Conservation (phyloP, 2,329 filamentous ascomycete species). For the Aureobasidium sp. region DNA sequence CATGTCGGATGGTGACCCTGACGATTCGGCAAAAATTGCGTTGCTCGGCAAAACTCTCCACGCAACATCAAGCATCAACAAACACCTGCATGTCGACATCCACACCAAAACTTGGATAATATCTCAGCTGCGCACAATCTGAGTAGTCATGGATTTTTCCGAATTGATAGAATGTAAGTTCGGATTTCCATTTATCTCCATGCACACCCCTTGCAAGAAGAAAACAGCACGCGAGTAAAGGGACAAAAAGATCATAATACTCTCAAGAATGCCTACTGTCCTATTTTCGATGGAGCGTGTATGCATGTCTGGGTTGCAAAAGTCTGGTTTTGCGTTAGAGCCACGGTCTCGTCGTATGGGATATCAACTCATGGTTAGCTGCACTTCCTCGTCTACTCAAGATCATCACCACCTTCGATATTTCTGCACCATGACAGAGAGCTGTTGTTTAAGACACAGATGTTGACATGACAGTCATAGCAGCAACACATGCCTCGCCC, state of each 20-base stretch:
- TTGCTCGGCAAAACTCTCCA: background rate
- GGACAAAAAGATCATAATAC: background rate
- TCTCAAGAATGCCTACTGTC: fast-evolving
- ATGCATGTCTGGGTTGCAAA: background rate
- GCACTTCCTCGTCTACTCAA: background rate
- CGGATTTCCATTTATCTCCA: background rate
- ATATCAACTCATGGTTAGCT: background rate
- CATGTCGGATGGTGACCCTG: background rate
- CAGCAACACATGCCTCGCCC: conserved; percentile 23
- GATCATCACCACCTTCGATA: background rate
- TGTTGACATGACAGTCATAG: conserved; percentile 6
- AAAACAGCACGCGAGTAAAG: background rate
- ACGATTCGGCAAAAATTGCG: background rate
- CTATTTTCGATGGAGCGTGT: background rate
- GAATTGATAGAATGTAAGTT: conserved; percentile 1
- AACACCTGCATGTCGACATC: background rate
- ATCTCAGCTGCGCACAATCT: background rate
- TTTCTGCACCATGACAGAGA: background rate
- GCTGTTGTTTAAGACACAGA: background rate
- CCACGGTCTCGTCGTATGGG: background rate
- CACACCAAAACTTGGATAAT: background rate
- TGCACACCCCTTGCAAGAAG: background rate
- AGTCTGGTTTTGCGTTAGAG: background rate
- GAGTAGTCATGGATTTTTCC: background rate
- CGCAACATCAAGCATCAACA: conserved; percentile 1